These are phyloP conservation scores for Casaregolazyma suthepensis DNA, from an alignment of 1,139 yeast genomes.

Conservation along the genomic window DNA sequence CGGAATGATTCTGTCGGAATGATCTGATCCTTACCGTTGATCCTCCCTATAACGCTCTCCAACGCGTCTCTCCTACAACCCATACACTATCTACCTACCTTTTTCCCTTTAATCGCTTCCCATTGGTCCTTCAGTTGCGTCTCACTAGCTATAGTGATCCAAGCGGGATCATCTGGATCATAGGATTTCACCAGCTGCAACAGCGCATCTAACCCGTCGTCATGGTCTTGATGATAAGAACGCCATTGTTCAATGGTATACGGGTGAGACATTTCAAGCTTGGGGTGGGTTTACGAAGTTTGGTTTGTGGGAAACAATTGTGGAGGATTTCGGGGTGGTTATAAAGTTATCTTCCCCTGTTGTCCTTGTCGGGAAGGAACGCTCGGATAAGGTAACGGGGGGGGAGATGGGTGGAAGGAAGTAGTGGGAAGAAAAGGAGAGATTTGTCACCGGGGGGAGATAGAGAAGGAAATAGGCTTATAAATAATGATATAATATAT, in stretches of 20 bases:
- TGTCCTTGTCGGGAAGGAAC: neutral
- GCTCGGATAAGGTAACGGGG: neutral
- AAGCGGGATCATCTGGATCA: conserved; percentile 65
- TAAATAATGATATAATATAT: too few species aligned
- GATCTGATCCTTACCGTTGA: too few species aligned
- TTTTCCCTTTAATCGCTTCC: conserved; percentile 38
- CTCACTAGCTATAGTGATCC: conserved; percentile 71
- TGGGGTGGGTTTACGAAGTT: neutral
- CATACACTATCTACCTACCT: conserved; percentile 11
- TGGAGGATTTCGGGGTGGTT: neutral
- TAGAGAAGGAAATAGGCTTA: neutral
- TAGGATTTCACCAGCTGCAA: conserved; percentile 33
- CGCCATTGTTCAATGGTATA: conserved; percentile 73
- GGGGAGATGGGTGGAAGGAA: neutral
- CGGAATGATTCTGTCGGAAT: too few species aligned
- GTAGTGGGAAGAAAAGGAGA: neutral
- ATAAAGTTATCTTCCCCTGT: neutral
- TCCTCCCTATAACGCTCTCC: too few species aligned
- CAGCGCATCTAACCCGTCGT: conserved; percentile 51
- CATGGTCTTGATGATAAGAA: conserved; percentile 54
- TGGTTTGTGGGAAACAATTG: neutral
- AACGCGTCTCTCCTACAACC: neutral
- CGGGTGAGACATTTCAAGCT: conserved; percentile 30
- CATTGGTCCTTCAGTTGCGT: conserved; percentile 70
- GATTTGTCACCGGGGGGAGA: neutral